Evolutionary conservation across 805 yeast species (phyloP), one percentile per base, ranked within the genome.

Genomic region (Naumovozyma castellii): DNA sequence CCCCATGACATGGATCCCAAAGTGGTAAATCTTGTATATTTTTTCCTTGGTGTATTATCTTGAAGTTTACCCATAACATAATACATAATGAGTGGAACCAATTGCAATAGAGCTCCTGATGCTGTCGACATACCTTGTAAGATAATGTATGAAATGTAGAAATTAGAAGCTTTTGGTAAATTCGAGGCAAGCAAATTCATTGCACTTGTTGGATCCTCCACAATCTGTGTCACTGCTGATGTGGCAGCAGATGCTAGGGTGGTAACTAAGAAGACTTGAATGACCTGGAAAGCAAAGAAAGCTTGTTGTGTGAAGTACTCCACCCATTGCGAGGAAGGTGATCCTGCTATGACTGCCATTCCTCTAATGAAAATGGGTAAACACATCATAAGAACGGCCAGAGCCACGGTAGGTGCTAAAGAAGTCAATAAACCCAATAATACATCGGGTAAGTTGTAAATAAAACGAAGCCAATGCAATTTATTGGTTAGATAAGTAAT

Each of bases 201-300:
- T 1, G 78, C 80, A 38, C 67, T 57, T 1, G 75, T 56, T 18
- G 88, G 88, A 1, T 75, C 53, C 38, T 73, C 71, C 36, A 76
- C 62, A 47, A 82, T 77, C 49, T 72, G 71, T 2, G 83, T 72
- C 5, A 75, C 84, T 2, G 78, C 74, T 2, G 86, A 72, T 1
- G 86, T 65, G 18, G 84, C 84, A 36, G 86, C 77, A 1, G 87
- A 80, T 1, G 87, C 68, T 43, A 82, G 59, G 1, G 87, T 80
- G 2, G 83, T 76, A 42, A 82, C 78, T 39, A 81, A 65, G 57
- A 82, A 82, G 16, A 78, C 80, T 57, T 82, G 85, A 44, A 81
- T 68, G 37, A 80, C 77, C 59, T 77, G 80, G 61, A 80, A 82
- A 1, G 73, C 80, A 56, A 80, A 81, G 56, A 73, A 81, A 0